Evolutionary conservation across 2,329 filamentous ascomycete species (phyloP).

Genomic region (Trichoderma cornu-damae): DNA sequence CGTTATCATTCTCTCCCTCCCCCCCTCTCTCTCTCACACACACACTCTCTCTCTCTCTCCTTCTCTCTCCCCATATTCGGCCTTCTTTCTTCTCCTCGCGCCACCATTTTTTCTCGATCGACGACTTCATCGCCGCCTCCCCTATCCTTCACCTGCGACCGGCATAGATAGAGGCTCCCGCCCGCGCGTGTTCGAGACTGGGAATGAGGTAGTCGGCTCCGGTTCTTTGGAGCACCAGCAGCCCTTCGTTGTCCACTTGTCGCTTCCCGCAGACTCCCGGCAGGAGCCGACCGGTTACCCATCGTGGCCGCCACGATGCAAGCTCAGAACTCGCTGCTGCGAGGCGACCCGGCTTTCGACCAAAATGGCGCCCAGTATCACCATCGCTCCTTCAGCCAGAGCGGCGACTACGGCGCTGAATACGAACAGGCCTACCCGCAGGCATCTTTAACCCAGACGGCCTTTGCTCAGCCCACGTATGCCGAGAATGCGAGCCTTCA

Average conservation of each 20-base stretch:
- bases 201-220: slow-evolving; percentile 15
- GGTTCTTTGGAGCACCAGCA: background rate
- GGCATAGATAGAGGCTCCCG: background rate
- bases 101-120: background rate
- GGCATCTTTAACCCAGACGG: slow-evolving; percentile 26
- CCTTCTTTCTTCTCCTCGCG: background rate
- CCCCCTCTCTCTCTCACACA: background rate
- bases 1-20: background rate
- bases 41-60: background rate
- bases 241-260: background rate
- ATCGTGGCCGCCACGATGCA: slow-evolving; percentile 39
- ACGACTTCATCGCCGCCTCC: background rate
- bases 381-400: slow-evolving; percentile 25
- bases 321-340: slow-evolving; percentile 38
- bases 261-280: slow-evolving; percentile 32
- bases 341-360: slow-evolving; percentile 36
- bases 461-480: slow-evolving; percentile 28
- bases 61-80: background rate
- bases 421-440: slow-evolving; percentile 34
- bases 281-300: slow-evolving; percentile 32
- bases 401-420: slow-evolving; percentile 28
- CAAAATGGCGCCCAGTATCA: slow-evolving; percentile 29
- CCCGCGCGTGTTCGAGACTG: background rate
- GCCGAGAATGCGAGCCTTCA: slow-evolving; percentile 28
- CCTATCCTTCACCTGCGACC: background rate